Percentiles rank a stretch among this genome's conserved stretches.
Evolutionary conservation across 1,139 yeast genomes (phyloP).

Genomic region (Yamadazyma atmosphaerica): DNA sequence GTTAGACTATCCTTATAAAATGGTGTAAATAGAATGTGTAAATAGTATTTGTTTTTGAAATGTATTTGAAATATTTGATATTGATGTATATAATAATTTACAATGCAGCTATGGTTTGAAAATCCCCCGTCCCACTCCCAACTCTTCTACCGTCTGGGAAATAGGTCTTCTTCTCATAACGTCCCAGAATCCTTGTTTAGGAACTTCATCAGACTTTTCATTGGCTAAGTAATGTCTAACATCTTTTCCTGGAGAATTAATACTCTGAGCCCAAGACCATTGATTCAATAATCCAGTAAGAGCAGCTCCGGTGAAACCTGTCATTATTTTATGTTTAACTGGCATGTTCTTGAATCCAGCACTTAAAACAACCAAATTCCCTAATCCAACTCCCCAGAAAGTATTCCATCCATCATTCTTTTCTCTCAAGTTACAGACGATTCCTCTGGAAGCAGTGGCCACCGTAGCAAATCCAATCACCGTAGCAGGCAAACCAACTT

Average conservation of each 20-base stretch:
- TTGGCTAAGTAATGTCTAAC: conserved; percentile 37
- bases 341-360: conserved; percentile 47
- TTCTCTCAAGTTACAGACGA: conserved; percentile 46
- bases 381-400: conserved; percentile 46
- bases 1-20: conserved; percentile 78
- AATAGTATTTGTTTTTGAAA: not conserved
- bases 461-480: conserved; percentile 45
- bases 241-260: conserved; percentile 41
- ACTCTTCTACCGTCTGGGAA: conserved; percentile 73
- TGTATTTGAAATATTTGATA: not conserved
- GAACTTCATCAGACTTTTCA: conserved; percentile 28
- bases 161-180: conserved; percentile 80
- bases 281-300: conserved; percentile 43
- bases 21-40: conserved; percentile 9
- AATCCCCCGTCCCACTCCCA: conserved; percentile 69
- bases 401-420: conserved; percentile 53
- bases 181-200: conserved; percentile 78
- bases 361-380: conserved; percentile 42
- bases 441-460: conserved; percentile 43
- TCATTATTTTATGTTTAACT: conserved; percentile 40
- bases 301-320: conserved; percentile 44
- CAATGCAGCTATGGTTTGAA: conserved; percentile 25
- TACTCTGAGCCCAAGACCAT: conserved; percentile 44
- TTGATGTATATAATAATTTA: not conserved
- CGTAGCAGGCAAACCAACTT: conserved; percentile 41